Evolutionary conservation across 176 grass and related monocot genomes (phyloP), one percentile per base, ranked within the genome.

Genomic region (Tuctoria greenei): DNA sequence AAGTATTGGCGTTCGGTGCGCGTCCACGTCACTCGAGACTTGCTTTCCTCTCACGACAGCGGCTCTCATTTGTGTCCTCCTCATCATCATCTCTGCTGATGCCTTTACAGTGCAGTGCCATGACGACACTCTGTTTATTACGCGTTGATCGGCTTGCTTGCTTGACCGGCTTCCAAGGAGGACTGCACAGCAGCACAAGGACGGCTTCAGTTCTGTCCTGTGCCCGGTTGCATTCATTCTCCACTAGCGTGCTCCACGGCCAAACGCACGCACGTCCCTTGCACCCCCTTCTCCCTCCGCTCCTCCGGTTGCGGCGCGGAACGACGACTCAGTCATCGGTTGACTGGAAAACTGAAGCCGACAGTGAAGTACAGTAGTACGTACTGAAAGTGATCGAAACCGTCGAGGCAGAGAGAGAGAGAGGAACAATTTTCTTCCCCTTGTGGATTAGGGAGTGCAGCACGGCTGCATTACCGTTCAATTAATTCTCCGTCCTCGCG

Each of bases 21-120:
- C 70, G 56, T 88, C 81, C 81, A 79, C 80, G 42, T 83, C 80
- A 9, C 45, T n/a, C 23, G 3, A 6, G 2, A 3, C 62, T 79
- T 47, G 86, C 69, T 88, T 84, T 80, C 55, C 64, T 49, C 46
- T 34, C 38, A 84, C 71, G 76, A 60, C 20, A 84, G 58, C n/a
- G 55, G 10, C 68, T 38, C 40, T 60, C 64, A 61, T 82, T 82
- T 2, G 25, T 61, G 9, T 27, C 17, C 20, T 16, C 40, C 11
- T 16, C 25, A 4, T 39, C 18, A n/a, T n/a, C n/a, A n/a, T n/a
- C n/a, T n/a, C n/a, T n/a, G 20, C 60, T 37, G 5, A 37, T 52
- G 35, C 37, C 51, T 84, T 75, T 74, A 61, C 71, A 51, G 42
- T 14, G 28, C 20, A 40, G 50, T 55, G 13, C 62, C 43, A 49